phyloP scores from a whole-genome alignment of 495 filamentous ascomycete genomes.

The Penicillium simplicissimum region DNA sequence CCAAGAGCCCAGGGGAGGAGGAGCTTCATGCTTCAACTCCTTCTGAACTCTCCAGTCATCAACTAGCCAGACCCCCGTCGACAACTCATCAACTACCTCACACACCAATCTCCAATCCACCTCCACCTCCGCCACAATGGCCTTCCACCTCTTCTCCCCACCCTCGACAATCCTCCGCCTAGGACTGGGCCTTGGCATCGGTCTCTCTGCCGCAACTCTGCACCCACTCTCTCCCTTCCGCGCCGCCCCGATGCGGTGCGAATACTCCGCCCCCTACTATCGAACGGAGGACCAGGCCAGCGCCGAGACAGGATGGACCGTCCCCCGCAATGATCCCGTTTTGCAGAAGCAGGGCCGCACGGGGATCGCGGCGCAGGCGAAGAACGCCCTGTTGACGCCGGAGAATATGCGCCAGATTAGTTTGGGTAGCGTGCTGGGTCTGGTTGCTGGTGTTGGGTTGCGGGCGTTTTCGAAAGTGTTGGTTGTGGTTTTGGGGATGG shows the following conservation, averaged over 20 bases:
- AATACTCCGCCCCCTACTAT: constrained; percentile 36
- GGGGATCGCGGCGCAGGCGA: constrained; percentile 5
- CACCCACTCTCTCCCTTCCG: constrained; percentile 43
- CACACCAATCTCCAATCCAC: neutral
- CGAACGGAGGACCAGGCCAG: constrained; percentile 19
- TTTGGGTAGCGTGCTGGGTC: constrained; percentile 66
- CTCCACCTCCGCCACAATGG: constrained; percentile 21
- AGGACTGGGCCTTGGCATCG: constrained; percentile 45
- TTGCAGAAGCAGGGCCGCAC: constrained; percentile 34
- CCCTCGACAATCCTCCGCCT: constrained; percentile 37
- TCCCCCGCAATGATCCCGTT: constrained; percentile 24
- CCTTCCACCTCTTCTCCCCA: constrained; percentile 33
- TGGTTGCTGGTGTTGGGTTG: constrained; percentile 69
- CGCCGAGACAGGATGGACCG: constrained; percentile 32
- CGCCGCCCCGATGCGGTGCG: constrained; percentile 41
- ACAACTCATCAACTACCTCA: neutral
- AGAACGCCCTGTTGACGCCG: constrained; percentile 37
- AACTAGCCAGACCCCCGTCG: neutral
- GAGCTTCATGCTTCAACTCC: neutral
- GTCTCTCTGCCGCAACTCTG: constrained; percentile 33
- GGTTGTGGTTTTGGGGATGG: constrained; percentile 69
- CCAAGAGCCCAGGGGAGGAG: neutral
- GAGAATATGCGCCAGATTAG: constrained; percentile 66
- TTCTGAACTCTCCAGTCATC: neutral
- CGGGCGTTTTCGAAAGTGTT: constrained; percentile 74